Evolutionary conservation across 306 rosid genomes (phyloP), one percentile per base, ranked within the genome.

Genomic region (Arachis stenosperma): DNA sequence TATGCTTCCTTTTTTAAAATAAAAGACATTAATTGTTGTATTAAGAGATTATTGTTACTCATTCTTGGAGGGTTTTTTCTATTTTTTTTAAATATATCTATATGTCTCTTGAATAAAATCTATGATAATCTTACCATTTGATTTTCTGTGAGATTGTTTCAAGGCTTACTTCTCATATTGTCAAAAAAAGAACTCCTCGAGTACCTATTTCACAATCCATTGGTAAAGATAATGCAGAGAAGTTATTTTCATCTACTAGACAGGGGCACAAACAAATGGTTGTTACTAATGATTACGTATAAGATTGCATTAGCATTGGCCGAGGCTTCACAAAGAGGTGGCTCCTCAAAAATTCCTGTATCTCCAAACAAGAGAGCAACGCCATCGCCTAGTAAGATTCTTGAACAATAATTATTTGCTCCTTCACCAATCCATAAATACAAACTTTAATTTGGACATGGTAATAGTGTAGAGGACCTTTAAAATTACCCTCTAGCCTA

Each of bases 101-200:
- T 1, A 22, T 1, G 27, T 22, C 27, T 22, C 27, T 22, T 22
- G 27, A 22, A 22, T 22, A 22, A 22, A 22, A 22, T 22, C 27
- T 22, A 22, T 22, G 27, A 22, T 22, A 22, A 33, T 65, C 71
- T 81, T 62, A 44, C 50, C 46, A 33, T 61, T 61, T 67, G 36
- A 22, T 64, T 76, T 36, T 64, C 74, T 69, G 27, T 22, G 69
- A 72, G 70, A 61, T 65, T 56, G 48, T 82, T 62, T 81, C 69
- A 94, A 97, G 99, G 82, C 80, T 89, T 62, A 83, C 79, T 77
- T 87, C 95, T 74, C 97, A 88, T 75, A 92, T 90, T 70, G 99
- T 94, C 78, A 84, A 93, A 56, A 94, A 94, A 81, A 84, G 97
- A 80, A 94, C 99, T 70, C 99, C 97, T 22, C 95, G 97, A 11